Base-by-base conservation (phyloP, 164 flowering plant species). In the Brasenia schreberi region DNA sequence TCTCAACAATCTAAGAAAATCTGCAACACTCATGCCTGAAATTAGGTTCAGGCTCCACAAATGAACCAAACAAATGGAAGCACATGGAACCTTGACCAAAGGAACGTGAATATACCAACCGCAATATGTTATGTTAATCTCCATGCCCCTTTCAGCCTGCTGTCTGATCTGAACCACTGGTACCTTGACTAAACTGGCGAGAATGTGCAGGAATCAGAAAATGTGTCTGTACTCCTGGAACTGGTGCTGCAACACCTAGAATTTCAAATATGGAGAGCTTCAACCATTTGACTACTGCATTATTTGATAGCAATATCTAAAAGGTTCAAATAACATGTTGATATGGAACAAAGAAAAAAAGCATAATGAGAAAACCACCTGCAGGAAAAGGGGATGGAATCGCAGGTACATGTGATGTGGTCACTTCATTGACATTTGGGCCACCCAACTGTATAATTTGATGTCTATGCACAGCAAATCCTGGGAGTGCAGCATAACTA, bases 391-490 rank as follows among this genome's bases (percentile, higher is more conserved):
- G 84, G 66, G 87, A 78, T 69, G 85, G 97, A 76, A 85, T 71
- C 33, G 91, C 71, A 6, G 93, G 83, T 68, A 85, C 43, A 67
- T 93, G 79, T 42, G 96, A 73, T 69, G 91, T 79, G 39, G 99
- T 76, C 63, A 82, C 76, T 62, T 85, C 80, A 84, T 82, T 86
- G 52, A 81, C 87, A 81, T 73, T 77, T 43, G 89, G 81, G 27
- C 87, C 90, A 72, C 86, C 81, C 71, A 82, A 84, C 72, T 84
- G 95, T 72, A 91, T 67, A 67, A 89, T 61, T 72, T 88, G 99
- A 72, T 85, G 97, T 71, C 85, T 81, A 6, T 96, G 93, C 81
- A 89, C 71, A 65, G 96, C 77, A 78, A 87, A 94, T 62, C 96
- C 88, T 64, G 82, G 96, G 63, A 90, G 65, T 52, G 90, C 61